phyloP scores from a whole-genome alignment of 228 moss, liverwort and hornwort species.

The Sphagnum magellanicum region DNA sequence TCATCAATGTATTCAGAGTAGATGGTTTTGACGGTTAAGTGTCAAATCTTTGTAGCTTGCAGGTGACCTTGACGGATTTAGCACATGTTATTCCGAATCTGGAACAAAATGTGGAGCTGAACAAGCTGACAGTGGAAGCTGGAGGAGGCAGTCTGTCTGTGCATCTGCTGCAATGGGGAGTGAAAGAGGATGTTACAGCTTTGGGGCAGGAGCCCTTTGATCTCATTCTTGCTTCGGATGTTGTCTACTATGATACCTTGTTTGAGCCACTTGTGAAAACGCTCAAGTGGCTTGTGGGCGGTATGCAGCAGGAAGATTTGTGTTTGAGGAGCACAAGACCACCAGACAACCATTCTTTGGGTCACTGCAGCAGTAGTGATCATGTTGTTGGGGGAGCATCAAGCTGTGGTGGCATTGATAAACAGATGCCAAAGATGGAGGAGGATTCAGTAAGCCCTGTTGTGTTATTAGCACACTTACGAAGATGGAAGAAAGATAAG shows the following conservation, averaged over 20 bases:
- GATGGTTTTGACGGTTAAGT: too few species aligned
- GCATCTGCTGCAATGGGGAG: constrained; percentile 67
- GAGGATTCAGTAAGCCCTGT: constrained; percentile 15
- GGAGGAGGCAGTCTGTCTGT: constrained; percentile 55
- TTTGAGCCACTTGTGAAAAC: constrained; percentile 69
- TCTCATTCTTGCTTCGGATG: constrained; percentile 78
- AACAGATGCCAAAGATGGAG: neutral
- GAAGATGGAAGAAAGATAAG: constrained; percentile 84
- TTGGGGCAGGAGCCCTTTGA: constrained; percentile 31
- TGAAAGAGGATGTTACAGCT: constrained; percentile 40
- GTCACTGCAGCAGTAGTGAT: neutral
- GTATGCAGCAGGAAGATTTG: too few species aligned
- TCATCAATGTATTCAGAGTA: too few species aligned
- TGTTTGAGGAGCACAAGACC: neutral
- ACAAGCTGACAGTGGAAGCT: constrained; percentile 30
- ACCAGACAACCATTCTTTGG: neutral
- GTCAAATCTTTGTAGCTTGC: neutral
- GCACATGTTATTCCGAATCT: constrained; percentile 74
- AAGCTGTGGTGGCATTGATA: too few species aligned
- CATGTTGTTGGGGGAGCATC: neutral
- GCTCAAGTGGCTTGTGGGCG: constrained; percentile 52
- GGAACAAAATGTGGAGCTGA: constrained; percentile 57
- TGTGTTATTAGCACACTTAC: constrained; percentile 65
- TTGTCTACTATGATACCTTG: constrained; percentile 58
- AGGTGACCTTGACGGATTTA: constrained; percentile 75